These are phyloP conservation scores for Fraxinus baroniana DNA, from an alignment of 305 asterid genomes.

Conservation along the genomic window DNA sequence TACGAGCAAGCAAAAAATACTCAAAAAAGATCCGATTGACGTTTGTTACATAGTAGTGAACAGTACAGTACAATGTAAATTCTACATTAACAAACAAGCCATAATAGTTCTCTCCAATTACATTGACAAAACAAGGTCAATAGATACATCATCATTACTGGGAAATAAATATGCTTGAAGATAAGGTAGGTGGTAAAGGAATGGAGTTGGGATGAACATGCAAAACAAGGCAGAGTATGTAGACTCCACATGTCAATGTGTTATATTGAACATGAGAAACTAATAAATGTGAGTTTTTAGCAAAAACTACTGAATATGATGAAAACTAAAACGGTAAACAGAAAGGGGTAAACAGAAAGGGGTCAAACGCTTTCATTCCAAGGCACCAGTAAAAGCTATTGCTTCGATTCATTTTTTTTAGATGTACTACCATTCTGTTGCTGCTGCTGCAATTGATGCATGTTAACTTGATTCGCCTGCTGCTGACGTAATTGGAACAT, in stretches of 20 bases:
- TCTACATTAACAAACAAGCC: neutral
- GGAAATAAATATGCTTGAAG: constrained; percentile 14
- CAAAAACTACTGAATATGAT: constrained; percentile 15
- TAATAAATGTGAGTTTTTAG: constrained; percentile 52
- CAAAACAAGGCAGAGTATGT: constrained; percentile 8
- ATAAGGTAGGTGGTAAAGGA: constrained; percentile 1
- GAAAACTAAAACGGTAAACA: neutral
- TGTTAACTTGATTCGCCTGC: constrained; percentile 48
- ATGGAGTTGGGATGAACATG: neutral
- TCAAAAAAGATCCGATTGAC: neutral
- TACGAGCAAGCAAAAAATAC: neutral
- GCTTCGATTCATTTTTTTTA: constrained; percentile 43
- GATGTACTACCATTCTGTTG: constrained; percentile 44
- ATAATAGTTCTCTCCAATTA: neutral
- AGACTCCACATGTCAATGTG: constrained; percentile 7
- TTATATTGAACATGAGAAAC: constrained; percentile 9
- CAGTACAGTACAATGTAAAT: neutral
- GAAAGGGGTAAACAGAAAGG: neutral
- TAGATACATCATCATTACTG: constrained; percentile 22
- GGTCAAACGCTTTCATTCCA: neutral
- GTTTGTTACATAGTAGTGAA: neutral
- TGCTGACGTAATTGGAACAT: constrained; percentile 66
- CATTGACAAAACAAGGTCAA: constrained; percentile 16
- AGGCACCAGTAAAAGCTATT: constrained; percentile 28
- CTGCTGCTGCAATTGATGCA: constrained; percentile 58